Percentiles rank a stretch among this genome's conserved stretches.
Conservation (phyloP, 2,329 filamentous ascomycete species). For the Ascochyta clinopodiicola region DNA sequence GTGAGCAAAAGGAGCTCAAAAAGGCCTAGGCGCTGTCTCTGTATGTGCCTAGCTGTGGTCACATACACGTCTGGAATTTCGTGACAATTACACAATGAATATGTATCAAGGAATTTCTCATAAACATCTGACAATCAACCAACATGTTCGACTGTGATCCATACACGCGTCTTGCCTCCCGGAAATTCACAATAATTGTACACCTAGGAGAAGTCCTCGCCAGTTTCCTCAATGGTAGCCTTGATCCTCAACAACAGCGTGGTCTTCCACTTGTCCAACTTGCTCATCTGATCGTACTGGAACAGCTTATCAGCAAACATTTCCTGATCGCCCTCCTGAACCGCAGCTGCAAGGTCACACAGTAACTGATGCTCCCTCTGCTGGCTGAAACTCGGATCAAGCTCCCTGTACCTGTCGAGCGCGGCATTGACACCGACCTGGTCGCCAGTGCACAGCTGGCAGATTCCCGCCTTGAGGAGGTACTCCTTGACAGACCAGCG, state of each 20-base stretch:
- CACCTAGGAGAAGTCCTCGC: slow-evolving; percentile 70
- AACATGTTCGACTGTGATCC: neutral
- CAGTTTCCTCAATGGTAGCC: slow-evolving; percentile 76
- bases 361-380: slow-evolving; percentile 85
- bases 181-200: neutral
- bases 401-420: slow-evolving; percentile 80
- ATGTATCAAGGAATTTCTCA: neutral
- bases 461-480: slow-evolving; percentile 91
- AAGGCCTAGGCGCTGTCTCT: neutral
- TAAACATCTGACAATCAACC: neutral
- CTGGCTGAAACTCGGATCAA: slow-evolving; percentile 68
- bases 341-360: slow-evolving; percentile 74
- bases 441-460: slow-evolving; percentile 79
- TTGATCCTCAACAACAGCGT: slow-evolving; percentile 83
- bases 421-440: slow-evolving; percentile 79
- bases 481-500: slow-evolving; percentile 80
- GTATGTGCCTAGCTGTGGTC: neutral
- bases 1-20: slow-evolving; percentile 6
- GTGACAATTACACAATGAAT: neutral
- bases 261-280: slow-evolving; percentile 97
- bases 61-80: neutral
- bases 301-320: slow-evolving; percentile 84
- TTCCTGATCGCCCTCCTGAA: slow-evolving; percentile 81
- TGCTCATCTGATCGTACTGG: slow-evolving; percentile 89
- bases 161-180: neutral